Evolutionary conservation across 2,329 filamentous ascomycete genomes (phyloP), one percentile per base, ranked within the genome.

Genomic region (Diaporthe destruens): DNA sequence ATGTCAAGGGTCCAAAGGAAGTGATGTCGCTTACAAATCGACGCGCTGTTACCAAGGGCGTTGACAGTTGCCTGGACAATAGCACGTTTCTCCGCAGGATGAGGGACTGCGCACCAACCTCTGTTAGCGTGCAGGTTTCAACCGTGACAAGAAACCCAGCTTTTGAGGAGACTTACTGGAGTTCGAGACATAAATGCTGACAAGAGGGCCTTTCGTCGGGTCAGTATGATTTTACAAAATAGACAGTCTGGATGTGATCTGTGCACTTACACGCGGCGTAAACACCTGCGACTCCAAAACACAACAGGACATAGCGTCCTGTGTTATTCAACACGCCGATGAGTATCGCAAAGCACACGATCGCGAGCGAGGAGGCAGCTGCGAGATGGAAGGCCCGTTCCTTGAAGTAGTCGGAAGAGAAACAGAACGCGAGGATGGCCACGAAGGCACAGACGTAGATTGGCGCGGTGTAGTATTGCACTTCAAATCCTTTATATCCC

Each of bases 371-470:
- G 16, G 69, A 66, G 34, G 69, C 69, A 2, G 51, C n/a, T 16
- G 59, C 57, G 29, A 71, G 57, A 59, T 71, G 69, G 36, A 65
- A 56, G 5, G 69, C 34, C n/a, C 69, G 69, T 54, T 71, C 69
- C 20, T 71, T 47, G 49, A 71, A 71, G 25, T 56, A 55, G 59
- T 71, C 69, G 23, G 69, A 71, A 18, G 69, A 71, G 51, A 71
- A 71, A 49, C 69, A 71, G 34, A 71, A 71, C 1, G 69, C 69
- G 11, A 71, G 69, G 29, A 71, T 71, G 25, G 69, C 69, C 23
- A 71, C 57, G 29, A 71, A 71, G 18, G 69, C 69, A 7, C 69
- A 71, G 51, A 71, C 69, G 34, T 71, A 71, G 39, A 71, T 71
- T 6, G 69, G 69, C 23, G 69, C 69, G 23, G 69, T 71, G 23